Percentiles rank a stretch among this genome's conserved stretches.
Evolutionary conservation across 768 basidiomycete genomes (phyloP).

Genomic region (Calvatia gigantea): DNA sequence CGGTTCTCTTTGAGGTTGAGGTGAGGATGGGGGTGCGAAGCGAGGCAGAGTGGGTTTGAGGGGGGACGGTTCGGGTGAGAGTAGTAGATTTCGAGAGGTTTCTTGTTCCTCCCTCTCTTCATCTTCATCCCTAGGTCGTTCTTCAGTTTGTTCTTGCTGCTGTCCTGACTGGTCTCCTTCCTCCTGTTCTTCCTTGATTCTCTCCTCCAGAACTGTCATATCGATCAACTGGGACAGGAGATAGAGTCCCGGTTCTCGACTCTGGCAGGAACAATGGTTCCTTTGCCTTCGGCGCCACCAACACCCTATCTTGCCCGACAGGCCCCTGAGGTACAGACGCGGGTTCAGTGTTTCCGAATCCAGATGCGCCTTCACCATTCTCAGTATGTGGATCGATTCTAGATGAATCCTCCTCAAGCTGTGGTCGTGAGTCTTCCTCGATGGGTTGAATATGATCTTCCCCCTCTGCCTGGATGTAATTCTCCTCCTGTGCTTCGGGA

Average conservation of each 20-base stretch:
- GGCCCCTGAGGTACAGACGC: too few relatives aligned
- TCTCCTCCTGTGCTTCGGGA: not conserved
- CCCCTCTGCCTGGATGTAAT: not conserved
- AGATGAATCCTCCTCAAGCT: too few relatives aligned
- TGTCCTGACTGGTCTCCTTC: not conserved
- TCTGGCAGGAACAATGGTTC: constrained; percentile 4
- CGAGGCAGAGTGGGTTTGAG: not conserved
- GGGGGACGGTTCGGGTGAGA: not conserved
- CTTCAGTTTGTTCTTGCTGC: not conserved
- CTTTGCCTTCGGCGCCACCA: too few relatives aligned
- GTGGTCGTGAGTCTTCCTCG: not conserved
- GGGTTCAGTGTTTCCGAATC: too few relatives aligned
- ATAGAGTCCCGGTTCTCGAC: not conserved
- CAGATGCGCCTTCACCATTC: too few relatives aligned
- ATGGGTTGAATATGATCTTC: not conserved
- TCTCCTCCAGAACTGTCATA: too few relatives aligned
- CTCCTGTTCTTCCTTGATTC: not conserved
- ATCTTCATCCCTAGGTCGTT: too few relatives aligned
- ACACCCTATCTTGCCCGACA: too few relatives aligned
- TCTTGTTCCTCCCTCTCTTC: not conserved
- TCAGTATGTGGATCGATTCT: too few relatives aligned
- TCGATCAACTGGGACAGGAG: not conserved
- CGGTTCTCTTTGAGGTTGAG: not conserved
- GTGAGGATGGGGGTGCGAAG: not conserved
- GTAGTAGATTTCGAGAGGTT: not conserved